Evolutionary conservation across 2,329 filamentous ascomycete species (phyloP), one percentile per base, ranked within the genome.

Genomic region (Lizonia empirigonia): DNA sequence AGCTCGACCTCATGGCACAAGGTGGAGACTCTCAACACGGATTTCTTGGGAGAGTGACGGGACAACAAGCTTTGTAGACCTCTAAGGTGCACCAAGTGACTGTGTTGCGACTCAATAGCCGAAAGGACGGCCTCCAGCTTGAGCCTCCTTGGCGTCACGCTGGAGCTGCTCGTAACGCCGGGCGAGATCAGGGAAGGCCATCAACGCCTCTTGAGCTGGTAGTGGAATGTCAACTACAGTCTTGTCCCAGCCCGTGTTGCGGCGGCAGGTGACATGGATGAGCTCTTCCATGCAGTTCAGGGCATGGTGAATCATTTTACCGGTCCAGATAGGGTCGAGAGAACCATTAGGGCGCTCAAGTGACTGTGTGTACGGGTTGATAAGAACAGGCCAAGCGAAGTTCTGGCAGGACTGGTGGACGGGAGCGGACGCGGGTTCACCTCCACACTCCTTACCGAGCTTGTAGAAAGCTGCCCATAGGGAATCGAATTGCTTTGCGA

Each of bases 321-420:
- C 42, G 20, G 55, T 45, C 54, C 56, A 66, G 2, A 38, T 44
- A 5, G 42, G 30, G 33, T 68, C 64, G 12, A 60, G 18, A n/a
- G 49, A 41, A 32, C 65, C 65, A 10, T 60, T 58, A 5, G 63
- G 64, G 19, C 59, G 56, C 50, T 60, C 56, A 2, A 61, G 48
- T 9, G 58, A 55, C 45, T 68, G 65, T 1, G 65, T 65, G 49
- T 62, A 59, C 1, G 61, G 56, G 44, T 68, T 67, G 55, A 68
- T 62, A 3, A 68, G 53, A 4, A 61, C 41, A 5, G 63, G 36
- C 65, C 65, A 68, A 4, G 50, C 35, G 41, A 56, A 64, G 39
- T 64, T 64, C 13, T 50, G 40, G 23, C 47, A 38, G 1, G 55
- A 52, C 3, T 46, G 48, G 35, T 34, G 26, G 8, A 39, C 32